Conservation (phyloP, 2,329 filamentous ascomycete species). For the Parasarocladium wereldwijsianum region DNA sequence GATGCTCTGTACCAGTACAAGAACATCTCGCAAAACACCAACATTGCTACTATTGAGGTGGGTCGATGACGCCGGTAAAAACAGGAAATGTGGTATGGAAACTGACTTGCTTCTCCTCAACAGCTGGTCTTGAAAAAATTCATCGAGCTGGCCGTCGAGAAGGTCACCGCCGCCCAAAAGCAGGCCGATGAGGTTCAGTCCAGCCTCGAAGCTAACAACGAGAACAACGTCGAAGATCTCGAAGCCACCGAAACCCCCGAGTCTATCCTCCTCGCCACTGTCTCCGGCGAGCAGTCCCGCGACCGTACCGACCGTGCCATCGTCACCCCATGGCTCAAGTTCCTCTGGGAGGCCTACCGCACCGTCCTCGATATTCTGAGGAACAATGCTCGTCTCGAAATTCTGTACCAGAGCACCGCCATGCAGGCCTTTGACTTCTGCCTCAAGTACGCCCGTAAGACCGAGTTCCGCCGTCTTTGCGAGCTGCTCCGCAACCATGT, state of each 20-base stretch:
- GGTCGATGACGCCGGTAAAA: no score
- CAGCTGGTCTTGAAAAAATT: slow-evolving; percentile 91
- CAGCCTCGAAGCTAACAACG: slow-evolving; percentile 55
- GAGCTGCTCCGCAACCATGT: slow-evolving; percentile 97
- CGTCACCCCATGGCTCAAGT: slow-evolving; percentile 98
- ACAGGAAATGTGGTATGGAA: no score
- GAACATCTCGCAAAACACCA: slow-evolving; percentile 98
- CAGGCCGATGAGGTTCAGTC: slow-evolving; percentile 95
- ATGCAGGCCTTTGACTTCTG: slow-evolving; percentile 99
- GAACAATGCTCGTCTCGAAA: slow-evolving; percentile 95
- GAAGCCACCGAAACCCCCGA: slow-evolving; percentile 96
- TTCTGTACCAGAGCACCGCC: slow-evolving; percentile 96
- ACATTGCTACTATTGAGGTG: slow-evolving; percentile 94
- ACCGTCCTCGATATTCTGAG: slow-evolving; percentile 96
- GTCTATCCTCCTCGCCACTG: slow-evolving; percentile 92
- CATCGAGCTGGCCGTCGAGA: slow-evolving; percentile 90
- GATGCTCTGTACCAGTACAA: slow-evolving; percentile 99
- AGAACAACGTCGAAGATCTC: slow-evolving; percentile 73
- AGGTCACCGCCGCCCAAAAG: slow-evolving; percentile 88
- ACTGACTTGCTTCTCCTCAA: no score
- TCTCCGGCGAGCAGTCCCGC: slow-evolving; percentile 93
- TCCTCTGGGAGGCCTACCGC: slow-evolving; percentile 97
- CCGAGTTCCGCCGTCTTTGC: slow-evolving; percentile 95
- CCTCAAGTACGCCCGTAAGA: slow-evolving; percentile 95
- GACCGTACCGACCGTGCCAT: slow-evolving; percentile 97